These are phyloP conservation scores for Cystobasidium pallidum DNA, from an alignment of 1,284 basidiomycete genomes.

Conservation along the genomic window DNA sequence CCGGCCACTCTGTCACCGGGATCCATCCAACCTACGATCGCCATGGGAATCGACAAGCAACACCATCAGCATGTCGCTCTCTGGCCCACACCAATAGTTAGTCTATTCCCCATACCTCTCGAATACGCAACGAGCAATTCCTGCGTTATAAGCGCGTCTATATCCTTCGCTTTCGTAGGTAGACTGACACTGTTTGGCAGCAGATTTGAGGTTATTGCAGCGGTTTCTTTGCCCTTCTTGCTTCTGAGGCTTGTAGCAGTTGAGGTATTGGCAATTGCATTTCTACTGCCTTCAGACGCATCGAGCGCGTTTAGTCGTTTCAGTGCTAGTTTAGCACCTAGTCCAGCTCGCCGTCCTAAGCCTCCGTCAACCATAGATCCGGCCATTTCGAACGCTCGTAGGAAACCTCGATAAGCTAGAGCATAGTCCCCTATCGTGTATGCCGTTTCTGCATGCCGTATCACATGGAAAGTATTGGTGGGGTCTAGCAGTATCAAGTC, in stretches of 20 bases:
- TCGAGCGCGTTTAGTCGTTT: conserved; percentile 4
- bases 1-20: conserved; percentile 33
- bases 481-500: conserved; percentile 80
- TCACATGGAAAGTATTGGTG: conserved; percentile 78
- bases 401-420: conserved; percentile 78
- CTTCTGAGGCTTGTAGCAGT: background rate
- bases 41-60: background rate
- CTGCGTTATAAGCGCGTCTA: conserved; percentile 41
- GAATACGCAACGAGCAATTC: conserved; percentile 33
- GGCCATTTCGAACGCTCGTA: conserved; percentile 80
- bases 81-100: too few relatives aligned
- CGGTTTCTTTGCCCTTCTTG: conserved; percentile 7
- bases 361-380: conserved; percentile 54
- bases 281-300: background rate
- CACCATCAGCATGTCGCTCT: background rate
- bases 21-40: conserved; percentile 28
- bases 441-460: conserved; percentile 83
- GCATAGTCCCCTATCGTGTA: conserved; percentile 72
- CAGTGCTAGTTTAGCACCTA: conserved; percentile 60
- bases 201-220: background rate
- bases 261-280: background rate
- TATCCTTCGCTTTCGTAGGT: conserved; percentile 39
- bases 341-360: conserved; percentile 67
- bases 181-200: background rate
- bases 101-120: conserved; percentile 31